Conservation (phyloP, 2,329 filamentous ascomycete species). For the Alternaria hordeiaustralica region DNA sequence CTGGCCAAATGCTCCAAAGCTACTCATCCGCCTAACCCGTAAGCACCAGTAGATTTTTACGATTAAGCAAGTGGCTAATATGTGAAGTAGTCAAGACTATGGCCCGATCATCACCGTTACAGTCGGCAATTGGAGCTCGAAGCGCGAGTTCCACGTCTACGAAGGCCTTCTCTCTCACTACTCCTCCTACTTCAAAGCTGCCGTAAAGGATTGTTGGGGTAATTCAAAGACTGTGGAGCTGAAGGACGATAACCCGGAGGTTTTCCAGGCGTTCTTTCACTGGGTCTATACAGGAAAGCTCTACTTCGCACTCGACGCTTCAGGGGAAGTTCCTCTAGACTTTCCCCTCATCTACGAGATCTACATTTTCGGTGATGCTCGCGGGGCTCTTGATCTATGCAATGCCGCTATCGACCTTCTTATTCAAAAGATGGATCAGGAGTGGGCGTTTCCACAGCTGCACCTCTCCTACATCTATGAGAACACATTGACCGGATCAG, state of each 20-base stretch:
- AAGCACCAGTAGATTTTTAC: too few relatives aligned
- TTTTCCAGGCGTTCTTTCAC: rapidly evolving
- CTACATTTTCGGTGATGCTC: neutral
- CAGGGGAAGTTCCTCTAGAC: neutral
- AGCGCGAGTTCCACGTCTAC: neutral
- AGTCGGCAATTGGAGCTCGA: neutral
- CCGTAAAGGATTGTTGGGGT: rapidly evolving
- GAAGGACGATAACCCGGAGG: neutral
- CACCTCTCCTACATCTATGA: too few relatives aligned
- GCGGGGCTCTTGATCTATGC: rapidly evolving
- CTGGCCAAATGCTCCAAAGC: neutral
- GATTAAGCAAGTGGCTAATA: too few relatives aligned
- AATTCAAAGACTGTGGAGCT: rapidly evolving
- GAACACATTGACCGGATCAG: neutral
- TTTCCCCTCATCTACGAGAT: neutral
- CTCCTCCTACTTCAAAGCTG: neutral
- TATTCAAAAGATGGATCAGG: neutral
- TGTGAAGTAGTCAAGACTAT: rapidly evolving
- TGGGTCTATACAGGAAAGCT: neutral
- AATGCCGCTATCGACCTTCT: neutral
- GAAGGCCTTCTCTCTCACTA: neutral
- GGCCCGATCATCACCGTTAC: neutral
- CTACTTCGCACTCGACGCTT: neutral
- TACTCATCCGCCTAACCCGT: neutral
- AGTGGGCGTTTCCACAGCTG: too few relatives aligned